Conservation (phyloP, 768 basidiomycete genomes). For the Termitomyces bulborhizus region DNA sequence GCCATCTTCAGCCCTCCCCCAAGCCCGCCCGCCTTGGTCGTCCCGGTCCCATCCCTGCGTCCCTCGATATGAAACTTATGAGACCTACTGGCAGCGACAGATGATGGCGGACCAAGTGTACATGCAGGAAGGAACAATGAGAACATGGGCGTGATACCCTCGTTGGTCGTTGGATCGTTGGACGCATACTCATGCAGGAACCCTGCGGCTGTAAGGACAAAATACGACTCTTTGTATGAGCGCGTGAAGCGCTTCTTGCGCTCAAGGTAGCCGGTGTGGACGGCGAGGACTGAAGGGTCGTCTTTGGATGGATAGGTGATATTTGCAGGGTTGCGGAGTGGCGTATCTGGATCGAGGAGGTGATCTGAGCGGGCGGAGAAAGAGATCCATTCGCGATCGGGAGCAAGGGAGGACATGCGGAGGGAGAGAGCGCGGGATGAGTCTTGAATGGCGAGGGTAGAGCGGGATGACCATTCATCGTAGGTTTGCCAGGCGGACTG, state of each 20-base stretch:
- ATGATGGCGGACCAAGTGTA: conserved; percentile 88
- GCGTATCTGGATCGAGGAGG: conserved; percentile 94
- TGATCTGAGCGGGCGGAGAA: conserved; percentile 93
- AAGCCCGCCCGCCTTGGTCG: conserved; percentile 42
- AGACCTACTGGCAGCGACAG: conserved; percentile 46
- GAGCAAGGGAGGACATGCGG: conserved; percentile 72
- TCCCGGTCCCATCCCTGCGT: conserved; percentile 73
- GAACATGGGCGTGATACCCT: conserved; percentile 62
- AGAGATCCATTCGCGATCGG: conserved; percentile 92
- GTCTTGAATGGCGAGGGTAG: conserved; percentile 65
- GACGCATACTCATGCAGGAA: conserved; percentile 90
- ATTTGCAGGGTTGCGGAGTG: conserved; percentile 68
- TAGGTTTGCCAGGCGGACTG: conserved; percentile 98
- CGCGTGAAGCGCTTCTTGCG: conserved; percentile 95
- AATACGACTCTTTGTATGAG: conserved; percentile 79
- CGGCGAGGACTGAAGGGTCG: conserved; percentile 77
- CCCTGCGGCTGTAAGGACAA: conserved; percentile 90
- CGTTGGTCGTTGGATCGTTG: conserved; percentile 57
- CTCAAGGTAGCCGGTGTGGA: conserved; percentile 88
- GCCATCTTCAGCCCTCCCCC: too few species aligned
- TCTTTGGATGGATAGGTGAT: conserved; percentile 89
- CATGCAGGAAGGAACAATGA: conserved; percentile 91
- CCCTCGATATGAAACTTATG: conserved; percentile 99
- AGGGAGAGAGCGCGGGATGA: conserved; percentile 66
- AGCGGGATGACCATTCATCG: conserved; percentile 89